Evolutionary conservation across 805 yeast species (phyloP), one percentile per base, ranked within the genome.

Genomic region (Zygosaccharomyces siamensis): DNA sequence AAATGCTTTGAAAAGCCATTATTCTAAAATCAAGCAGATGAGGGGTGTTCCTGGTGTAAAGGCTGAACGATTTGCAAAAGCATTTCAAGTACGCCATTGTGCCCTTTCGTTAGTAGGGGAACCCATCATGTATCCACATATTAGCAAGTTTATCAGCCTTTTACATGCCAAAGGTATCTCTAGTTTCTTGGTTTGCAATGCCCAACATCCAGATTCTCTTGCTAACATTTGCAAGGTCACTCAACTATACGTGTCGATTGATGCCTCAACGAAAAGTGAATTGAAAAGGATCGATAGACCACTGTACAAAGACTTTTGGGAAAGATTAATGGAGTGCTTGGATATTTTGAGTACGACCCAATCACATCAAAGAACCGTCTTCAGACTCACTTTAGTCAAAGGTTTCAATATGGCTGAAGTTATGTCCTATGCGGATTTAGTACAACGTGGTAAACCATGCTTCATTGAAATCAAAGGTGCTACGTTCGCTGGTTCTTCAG

Each of bases 21-120:
- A 90, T 67, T 81, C 86, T 52, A 89, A 89, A 63, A 90, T 89
- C 63, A 90, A 89, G 67, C 96, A 88, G 69, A 82, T 89, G 90
- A 76, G 95, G 62, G 97, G 97, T 52, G 95, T 90, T 39, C 97
- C 97, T 0, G 97, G 97, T 31, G 88, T 90, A 45, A 86, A 84
- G 56, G 84, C 89, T 55, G 95, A 87, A 23, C 74, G 97, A 59
- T 89, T 90, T 66, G 84, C 88, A 20, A 96, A 89, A 62, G 97
- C 97, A 0, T 89, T 90, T 67, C 77, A 80, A 47, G 95, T 90
- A 11, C 80, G 80, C 43, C 97, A 89, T 64, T 89, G 97, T 73
- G 97, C 97, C 1, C 74, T 89, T 40, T 88, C 96, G 5, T 72
- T 89, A 31, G 97, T 89, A 14, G 97, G 97, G 28, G 97, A 89